These are phyloP conservation scores for Solanum appendiculatum DNA, from an alignment of 257 asterid genomes.

Conservation along the genomic window DNA sequence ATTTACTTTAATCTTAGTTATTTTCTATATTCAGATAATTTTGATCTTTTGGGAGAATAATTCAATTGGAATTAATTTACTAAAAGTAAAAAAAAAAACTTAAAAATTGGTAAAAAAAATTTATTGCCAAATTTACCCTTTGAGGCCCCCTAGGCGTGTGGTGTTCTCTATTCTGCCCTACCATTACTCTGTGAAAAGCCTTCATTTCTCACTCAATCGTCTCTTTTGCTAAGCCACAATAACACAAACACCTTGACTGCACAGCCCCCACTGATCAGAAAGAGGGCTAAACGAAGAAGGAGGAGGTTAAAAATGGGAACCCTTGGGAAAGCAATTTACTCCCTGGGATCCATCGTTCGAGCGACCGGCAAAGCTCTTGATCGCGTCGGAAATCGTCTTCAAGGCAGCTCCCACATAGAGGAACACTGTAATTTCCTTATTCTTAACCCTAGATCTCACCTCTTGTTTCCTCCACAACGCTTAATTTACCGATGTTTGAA, in stretches of 20 bases:
- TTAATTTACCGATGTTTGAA: background rate
- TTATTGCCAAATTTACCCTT: background rate
- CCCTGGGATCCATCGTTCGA: constrained; percentile 61
- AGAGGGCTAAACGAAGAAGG: background rate
- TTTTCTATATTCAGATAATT: background rate
- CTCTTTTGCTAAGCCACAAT: background rate
- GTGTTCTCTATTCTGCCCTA: background rate
- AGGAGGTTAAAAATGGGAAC: constrained; percentile 40
- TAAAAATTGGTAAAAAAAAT: background rate
- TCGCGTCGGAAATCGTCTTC: constrained; percentile 65
- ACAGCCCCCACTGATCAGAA: background rate
- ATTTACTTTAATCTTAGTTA: background rate
- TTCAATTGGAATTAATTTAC: background rate
- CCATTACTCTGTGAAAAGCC: background rate
- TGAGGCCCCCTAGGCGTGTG: background rate
- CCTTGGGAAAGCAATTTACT: constrained; percentile 61
- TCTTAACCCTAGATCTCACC: background rate
- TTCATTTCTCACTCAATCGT: background rate
- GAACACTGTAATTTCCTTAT: constrained; percentile 37
- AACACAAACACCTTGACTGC: background rate
- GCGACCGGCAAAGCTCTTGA: constrained; percentile 72
- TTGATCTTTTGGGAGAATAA: background rate
- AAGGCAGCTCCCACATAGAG: constrained; percentile 47
- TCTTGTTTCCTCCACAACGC: background rate
- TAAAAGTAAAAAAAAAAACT: background rate